Percentiles rank a stretch among this genome's conserved stretches.
Conservation (phyloP, 495 filamentous ascomycete genomes). For the Penicillium cosmopolitanum region DNA sequence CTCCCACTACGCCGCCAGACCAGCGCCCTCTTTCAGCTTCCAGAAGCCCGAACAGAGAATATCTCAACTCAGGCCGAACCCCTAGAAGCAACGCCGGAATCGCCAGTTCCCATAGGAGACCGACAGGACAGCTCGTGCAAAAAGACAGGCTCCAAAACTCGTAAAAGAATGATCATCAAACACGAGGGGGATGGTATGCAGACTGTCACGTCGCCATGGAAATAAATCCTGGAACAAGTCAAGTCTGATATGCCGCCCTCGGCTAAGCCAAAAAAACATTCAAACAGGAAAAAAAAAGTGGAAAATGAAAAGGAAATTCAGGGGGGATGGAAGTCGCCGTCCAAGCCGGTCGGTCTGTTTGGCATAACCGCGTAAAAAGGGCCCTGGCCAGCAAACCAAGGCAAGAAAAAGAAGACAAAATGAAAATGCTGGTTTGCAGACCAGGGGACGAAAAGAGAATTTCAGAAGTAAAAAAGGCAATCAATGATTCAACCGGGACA, state of each 20-base stretch:
- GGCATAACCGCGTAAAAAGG: slow-evolving; percentile 48
- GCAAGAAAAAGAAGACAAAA: slow-evolving; percentile 30
- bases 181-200: slow-evolving; percentile 20
- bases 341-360: slow-evolving; percentile 43
- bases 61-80: slow-evolving; percentile 28
- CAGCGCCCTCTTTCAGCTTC: slow-evolving; percentile 9
- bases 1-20: slow-evolving; percentile 23
- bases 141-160: slow-evolving; percentile 21
- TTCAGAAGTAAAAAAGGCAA: slow-evolving; percentile 2
- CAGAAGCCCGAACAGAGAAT: slow-evolving; percentile 21
- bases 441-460: slow-evolving; percentile 22
- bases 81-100: slow-evolving; percentile 12
- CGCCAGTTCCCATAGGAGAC: slow-evolving; percentile 22
- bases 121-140: slow-evolving; percentile 22
- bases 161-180: slow-evolving; percentile 28
- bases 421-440: slow-evolving; percentile 25
- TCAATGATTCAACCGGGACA: slow-evolving; percentile 27
- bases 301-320: slow-evolving; percentile 25
- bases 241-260: slow-evolving; percentile 3
- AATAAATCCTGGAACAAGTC: neutral
- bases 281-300: slow-evolving; percentile 20
- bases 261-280: slow-evolving; percentile 33
- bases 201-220: neutral
- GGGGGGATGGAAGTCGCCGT: slow-evolving; percentile 31
- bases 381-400: slow-evolving; percentile 26